Evolutionary conservation across 441 rosid species (phyloP), one percentile per base, ranked within the genome.

Genomic region (Pelargonium citronellum): DNA sequence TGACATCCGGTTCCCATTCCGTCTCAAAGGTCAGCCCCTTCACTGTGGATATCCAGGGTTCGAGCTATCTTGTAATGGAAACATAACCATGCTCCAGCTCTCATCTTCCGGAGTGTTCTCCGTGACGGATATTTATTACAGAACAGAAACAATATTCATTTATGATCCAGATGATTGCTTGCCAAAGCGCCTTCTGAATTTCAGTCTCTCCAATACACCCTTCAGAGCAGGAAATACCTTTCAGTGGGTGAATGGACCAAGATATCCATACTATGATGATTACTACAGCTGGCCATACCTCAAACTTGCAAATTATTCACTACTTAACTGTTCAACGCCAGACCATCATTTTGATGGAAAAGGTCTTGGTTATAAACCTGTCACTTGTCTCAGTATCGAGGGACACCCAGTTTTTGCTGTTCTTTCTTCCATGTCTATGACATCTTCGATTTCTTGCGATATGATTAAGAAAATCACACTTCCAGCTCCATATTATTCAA

Each of bases 1-100:
- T 51, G 57, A 51, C 57, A 51, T 51, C 57, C 16, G 57, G 7
- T 51, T 51, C 57, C 57, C 57, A 51, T 51, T 51, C 57, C 57
- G 15, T 51, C 57, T 51, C 3, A 51, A 51, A 1, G 57, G 6
- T 17, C 57, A 51, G 57, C 57, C 16, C 57, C 57, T 13, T 51
- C 57, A 51, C 7, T 51, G 57, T 51, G 57, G 57, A 7, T 51
- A 51, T 51, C 57, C 57, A 12, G 57, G 57, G 19, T 51, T 51
- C 5, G 57, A 51, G 57, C 19, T 51, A 51, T 51, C 57, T 51
- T 51, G 57, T 51, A 13, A 13, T 51, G 13, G 57, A 51, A 51
- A n/a, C 57, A 51, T 51, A 51, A 51, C 57, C 12, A 51, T 17
- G 15, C n/a, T 51, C 15, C 57, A 51, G 57, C 4, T 51, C 5